These are phyloP conservation scores for Hanseniaspora pseudoguilliermondii DNA, from an alignment of 805 yeast genomes.

Conservation along the genomic window DNA sequence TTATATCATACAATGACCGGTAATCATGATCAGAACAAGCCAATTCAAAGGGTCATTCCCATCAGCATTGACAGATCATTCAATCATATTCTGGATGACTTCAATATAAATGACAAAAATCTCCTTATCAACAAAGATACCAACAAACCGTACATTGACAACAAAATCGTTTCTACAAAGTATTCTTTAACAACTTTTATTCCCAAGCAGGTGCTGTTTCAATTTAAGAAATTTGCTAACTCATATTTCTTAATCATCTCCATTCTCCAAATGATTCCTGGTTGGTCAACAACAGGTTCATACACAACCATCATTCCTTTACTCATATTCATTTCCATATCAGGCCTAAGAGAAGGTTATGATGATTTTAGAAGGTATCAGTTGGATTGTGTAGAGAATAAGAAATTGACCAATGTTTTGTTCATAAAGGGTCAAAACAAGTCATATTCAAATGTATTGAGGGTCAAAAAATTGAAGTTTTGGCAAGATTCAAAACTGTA, in stretches of 20 bases:
- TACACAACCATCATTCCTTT: slow-evolving; percentile 88
- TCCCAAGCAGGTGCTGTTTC: slow-evolving; percentile 81
- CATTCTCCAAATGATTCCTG: slow-evolving; percentile 86
- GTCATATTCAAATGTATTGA: background rate
- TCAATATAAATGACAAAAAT: background rate
- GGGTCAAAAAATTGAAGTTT: background rate
- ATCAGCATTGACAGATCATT: background rate
- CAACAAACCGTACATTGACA: slow-evolving; percentile 46
- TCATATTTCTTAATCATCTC: slow-evolving; percentile 82
- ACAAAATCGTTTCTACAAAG: slow-evolving; percentile 72
- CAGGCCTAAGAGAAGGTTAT: slow-evolving; percentile 84
- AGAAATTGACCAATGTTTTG: slow-evolving; percentile 34
- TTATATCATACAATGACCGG: background rate
- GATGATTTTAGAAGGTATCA: slow-evolving; percentile 84
- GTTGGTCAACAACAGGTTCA: slow-evolving; percentile 95
- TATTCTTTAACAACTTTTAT: slow-evolving; percentile 69
- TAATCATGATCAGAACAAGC: background rate
- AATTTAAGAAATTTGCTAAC: slow-evolving; percentile 86
- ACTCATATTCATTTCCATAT: slow-evolving; percentile 70
- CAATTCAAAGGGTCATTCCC: background rate
- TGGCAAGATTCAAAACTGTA: background rate
- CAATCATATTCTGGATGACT: background rate
- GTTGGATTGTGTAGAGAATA: slow-evolving; percentile 76
- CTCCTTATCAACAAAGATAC: background rate
- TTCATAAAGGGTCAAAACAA: slow-evolving; percentile 17